Base-by-base conservation (phyloP, 2,329 filamentous ascomycete genomes). In the Cadophora luteo-olivacea region DNA sequence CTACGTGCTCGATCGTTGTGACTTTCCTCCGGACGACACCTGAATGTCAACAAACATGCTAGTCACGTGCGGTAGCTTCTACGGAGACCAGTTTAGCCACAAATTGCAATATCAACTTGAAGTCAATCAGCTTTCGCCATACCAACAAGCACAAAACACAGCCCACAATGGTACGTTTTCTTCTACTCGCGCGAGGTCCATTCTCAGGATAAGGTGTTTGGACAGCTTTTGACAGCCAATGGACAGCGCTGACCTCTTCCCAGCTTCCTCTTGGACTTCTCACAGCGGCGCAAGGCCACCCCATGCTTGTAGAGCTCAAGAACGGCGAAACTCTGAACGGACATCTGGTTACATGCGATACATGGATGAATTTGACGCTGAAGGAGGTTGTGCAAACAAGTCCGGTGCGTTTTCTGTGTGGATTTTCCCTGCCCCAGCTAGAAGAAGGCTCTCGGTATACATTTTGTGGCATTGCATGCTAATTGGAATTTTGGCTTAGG, bases 361-460 rank as follows among this genome's bases (percentile, higher is more conserved):
- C 95, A 61, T 99, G 96, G 94, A 99, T 99, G 96, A 99, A 99
- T 83, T 84, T 99, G 75, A 98, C 95, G 1, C 83, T 99, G 74
- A 97, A 96, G 81, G 96, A 98, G 81, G 97, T 99, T 25, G 93
- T 98, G 45, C 95, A 98, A 82, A 98, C 96, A 22, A 97, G 92
- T 79, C 90, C 95, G 29, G 89, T 91, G 81, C 63, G 85, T 74
- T 32, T 61, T 25, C 33, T 60, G 25, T 63, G 24, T 25, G 12
- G 32, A 38, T 25, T 3, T n/a, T n/a, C n/a, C n/a, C 33, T 36
- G n/a, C 1, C n/a, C 2, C 9, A 11, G 55, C 12, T 60, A n/a
- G 36, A 36, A 7, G 8, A 22, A 24, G 6, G 9, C 24, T 36
- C 22, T 7, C 22, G 11, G 54, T 33, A 19, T 24, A 38, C 3